Evolutionary conservation across 208 protist genomes (phyloP).

Genomic region (Wallacemonas collosoma): DNA sequence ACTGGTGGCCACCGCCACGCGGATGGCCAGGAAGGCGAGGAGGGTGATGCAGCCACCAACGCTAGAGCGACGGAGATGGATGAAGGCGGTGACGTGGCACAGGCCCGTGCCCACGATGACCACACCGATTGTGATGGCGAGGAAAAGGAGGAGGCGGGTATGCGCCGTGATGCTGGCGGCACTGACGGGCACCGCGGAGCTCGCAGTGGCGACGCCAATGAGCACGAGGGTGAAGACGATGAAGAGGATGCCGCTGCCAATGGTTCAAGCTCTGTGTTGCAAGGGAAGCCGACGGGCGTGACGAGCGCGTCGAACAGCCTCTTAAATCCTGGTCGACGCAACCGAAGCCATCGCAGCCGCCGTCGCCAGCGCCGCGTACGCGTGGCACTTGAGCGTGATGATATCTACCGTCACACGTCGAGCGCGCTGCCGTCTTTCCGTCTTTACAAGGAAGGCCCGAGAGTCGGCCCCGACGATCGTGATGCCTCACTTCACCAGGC

Average conservation of each 20-base stretch:
- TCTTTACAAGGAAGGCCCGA: slow-evolving; percentile 33
- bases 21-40: background rate
- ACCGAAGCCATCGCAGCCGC: slow-evolving; percentile 30
- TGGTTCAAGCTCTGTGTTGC: background rate
- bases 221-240: background rate
- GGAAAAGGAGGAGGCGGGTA: background rate
- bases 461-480: no score
- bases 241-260: slow-evolving; percentile 3
- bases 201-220: slow-evolving; percentile 5
- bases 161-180: slow-evolving; percentile 3
- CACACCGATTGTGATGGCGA: slow-evolving; percentile 15
- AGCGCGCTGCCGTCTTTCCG: slow-evolving; percentile 30
- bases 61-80: no score
- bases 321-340: slow-evolving; percentile 28
- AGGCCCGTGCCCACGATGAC: slow-evolving; percentile 4
- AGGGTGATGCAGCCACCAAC: no score
- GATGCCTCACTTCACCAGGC: no score
- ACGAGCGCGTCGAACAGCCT: slow-evolving; percentile 1
- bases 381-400: slow-evolving; percentile 40
- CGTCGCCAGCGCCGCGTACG: slow-evolving; percentile 34
- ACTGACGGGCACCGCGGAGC: slow-evolving; percentile 14
- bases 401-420: slow-evolving; percentile 53
- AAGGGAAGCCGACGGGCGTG: slow-evolving; percentile 1
- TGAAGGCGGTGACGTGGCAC: slow-evolving; percentile 7
- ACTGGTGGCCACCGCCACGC: background rate